These are phyloP conservation scores for Hypoxylon sp. DNA, from an alignment of 2,329 filamentous ascomycete genomes.

Conservation along the genomic window DNA sequence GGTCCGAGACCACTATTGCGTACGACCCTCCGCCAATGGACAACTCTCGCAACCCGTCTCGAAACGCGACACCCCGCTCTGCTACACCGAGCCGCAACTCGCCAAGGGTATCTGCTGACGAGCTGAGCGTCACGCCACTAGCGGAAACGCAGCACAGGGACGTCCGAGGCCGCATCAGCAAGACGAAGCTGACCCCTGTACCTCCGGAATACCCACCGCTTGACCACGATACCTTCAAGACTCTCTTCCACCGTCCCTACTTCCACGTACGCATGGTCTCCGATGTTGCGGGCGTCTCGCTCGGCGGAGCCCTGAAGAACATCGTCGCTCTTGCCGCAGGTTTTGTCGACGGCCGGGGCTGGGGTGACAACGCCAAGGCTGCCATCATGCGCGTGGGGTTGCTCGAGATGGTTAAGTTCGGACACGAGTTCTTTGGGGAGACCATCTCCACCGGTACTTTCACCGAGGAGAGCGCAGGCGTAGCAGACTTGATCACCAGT, in stretches of 20 bases:
- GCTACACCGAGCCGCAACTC: conserved; percentile 62
- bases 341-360: conserved; percentile 94
- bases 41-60: conserved; percentile 77
- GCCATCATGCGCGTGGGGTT: conserved; percentile 97
- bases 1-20: conserved; percentile 95
- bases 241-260: conserved; percentile 94
- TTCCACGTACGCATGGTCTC: conserved; percentile 96
- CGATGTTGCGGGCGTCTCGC: conserved; percentile 96
- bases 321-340: conserved; percentile 94
- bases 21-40: conserved; percentile 94
- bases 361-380: conserved; percentile 99
- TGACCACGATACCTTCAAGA: conserved; percentile 84
- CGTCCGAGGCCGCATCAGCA: conserved; percentile 73
- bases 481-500: conserved; percentile 94
- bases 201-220: conserved; percentile 87
- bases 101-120: conserved; percentile 62
- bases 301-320: conserved; percentile 96
- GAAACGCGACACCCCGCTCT: conserved; percentile 60
- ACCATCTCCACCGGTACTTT: conserved; percentile 87
- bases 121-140: conserved; percentile 65
- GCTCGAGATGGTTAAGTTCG: conserved; percentile 96
- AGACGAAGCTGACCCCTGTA: conserved; percentile 78
- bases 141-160: conserved; percentile 74
- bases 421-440: conserved; percentile 90
- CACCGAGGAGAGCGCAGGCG: conserved; percentile 95